Conservation (phyloP, 345 rosid genomes). For the Brassica carinata region DNA sequence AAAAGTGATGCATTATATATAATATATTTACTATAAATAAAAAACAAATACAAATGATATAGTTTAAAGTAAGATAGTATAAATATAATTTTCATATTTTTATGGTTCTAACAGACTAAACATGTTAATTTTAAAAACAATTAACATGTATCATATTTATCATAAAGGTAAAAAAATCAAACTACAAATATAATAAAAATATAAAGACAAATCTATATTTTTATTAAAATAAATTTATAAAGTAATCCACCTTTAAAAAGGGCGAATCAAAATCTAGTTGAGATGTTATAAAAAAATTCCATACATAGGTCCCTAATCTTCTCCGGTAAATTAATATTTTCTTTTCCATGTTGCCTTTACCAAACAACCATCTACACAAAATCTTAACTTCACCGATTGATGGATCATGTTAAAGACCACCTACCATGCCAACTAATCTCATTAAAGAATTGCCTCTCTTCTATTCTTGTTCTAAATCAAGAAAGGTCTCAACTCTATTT, state of each 20-base stretch:
- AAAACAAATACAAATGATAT: background rate
- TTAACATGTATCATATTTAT: background rate
- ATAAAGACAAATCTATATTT: too few species aligned
- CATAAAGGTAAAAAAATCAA: too few species aligned
- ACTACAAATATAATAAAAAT: too few species aligned
- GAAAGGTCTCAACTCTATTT: conserved; percentile 13
- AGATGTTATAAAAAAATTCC: background rate
- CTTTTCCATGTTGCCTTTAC: background rate
- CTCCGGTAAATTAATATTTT: background rate
- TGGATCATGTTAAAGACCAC: conserved; percentile 17
- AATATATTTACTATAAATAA: too few species aligned
- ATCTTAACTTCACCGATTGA: conserved; percentile 19
- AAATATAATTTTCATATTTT: background rate
- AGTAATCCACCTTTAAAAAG: too few species aligned
- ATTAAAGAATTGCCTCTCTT: background rate
- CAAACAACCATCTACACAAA: background rate
- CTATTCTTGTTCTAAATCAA: conserved; percentile 15
- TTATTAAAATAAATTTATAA: too few species aligned
- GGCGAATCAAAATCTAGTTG: too few species aligned
- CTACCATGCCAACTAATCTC: conserved; percentile 21
- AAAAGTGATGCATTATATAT: background rate
- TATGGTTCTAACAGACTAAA: background rate
- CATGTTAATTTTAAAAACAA: background rate
- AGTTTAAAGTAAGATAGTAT: background rate
- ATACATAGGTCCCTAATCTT: background rate